Conservation (phyloP, 768 basidiomycete genomes). For the Tephrocybe sp. region DNA sequence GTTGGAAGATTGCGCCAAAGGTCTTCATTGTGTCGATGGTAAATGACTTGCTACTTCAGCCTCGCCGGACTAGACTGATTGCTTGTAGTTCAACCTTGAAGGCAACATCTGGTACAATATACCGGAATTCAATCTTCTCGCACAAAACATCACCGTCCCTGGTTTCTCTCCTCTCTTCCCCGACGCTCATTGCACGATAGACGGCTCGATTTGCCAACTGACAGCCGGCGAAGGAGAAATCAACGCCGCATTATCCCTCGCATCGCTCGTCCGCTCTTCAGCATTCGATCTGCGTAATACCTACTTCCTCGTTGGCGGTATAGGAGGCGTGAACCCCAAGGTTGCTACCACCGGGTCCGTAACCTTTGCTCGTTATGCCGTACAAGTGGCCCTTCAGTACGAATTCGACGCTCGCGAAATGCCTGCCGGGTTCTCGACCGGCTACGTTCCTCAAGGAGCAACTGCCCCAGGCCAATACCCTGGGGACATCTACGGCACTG, state of each 20-base stretch:
- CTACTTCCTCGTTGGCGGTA: conserved; percentile 6
- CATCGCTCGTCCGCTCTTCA: conserved; percentile 4
- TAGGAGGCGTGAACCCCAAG: conserved; percentile 6
- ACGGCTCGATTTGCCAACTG: conserved; percentile 6
- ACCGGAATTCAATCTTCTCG: conserved; percentile 7
- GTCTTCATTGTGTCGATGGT: conserved; percentile 3
- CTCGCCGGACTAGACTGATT: not conserved
- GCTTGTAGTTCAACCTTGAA: conserved; percentile 1
- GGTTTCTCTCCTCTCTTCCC: conserved; percentile 6
- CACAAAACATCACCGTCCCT: conserved; percentile 3
- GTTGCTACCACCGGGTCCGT: conserved; percentile 9
- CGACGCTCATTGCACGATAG: conserved; percentile 1
- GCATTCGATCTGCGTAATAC: conserved; percentile 2
- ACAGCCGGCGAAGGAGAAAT: conserved; percentile 7
- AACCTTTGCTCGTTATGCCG: conserved; percentile 11
- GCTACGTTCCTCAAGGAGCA: conserved; percentile 11
- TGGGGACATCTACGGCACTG: conserved; percentile 9
- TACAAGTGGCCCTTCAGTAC: conserved; percentile 12
- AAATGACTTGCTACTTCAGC: not conserved
- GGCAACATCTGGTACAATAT: conserved; percentile 7
- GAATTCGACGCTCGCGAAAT: conserved; percentile 14
- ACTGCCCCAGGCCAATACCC: conserved; percentile 8
- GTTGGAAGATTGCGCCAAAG: not conserved
- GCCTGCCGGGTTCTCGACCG: conserved; percentile 7
- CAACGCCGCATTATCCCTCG: conserved; percentile 7